Evolutionary conservation across 306 rosid species (phyloP), one percentile per base, ranked within the genome.

Genomic region (Trifolium repens): DNA sequence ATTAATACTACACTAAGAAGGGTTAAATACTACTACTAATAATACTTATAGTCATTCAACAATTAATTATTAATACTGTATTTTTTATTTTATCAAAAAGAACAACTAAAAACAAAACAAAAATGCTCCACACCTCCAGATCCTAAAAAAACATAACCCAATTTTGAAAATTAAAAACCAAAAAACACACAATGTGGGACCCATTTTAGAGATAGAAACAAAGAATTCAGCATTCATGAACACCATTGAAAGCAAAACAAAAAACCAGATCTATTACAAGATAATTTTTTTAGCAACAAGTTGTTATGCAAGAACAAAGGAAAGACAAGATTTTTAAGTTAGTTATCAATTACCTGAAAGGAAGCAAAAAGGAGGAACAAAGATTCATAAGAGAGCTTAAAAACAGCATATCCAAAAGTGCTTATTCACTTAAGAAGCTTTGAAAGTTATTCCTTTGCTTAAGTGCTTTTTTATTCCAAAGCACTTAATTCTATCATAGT

Each of bases 191-290:
- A 73, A 75, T 67, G 85, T 49, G 53, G 65, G 80, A 55, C 73
- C 74, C 52, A 55, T 22, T 69, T 30, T 12, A 52, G 72, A 62
- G 53, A 22, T 81, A 32, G 59, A 75, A 75, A 43, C 65, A 44
- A 13, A 76, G 19, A 75, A 42, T 49, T 53, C 19, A 76, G 35
- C 77, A 77, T 50, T 49, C 70, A 75, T 49, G 69, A 74, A 69
- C 34, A 75, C 63, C 67, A 61, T 70, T 47, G n/a, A 14, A 78
- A 24, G 8, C 14, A 60, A 34, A 84, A 72, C 26, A 7, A 50
- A 2, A 74, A 65, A 67, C 70, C 91, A 89, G 96, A 91, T 89
- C 94, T 86, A 22, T 22, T 22, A 68, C 78, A 74, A 84, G 72
- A 81, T 78, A 46, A 50, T 54, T 62, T 71, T 71, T 66, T 15